These are phyloP conservation scores for Syncephalastrum monosporum DNA, from an alignment of 371 early-diverging fungal genomes.

Conservation along the genomic window DNA sequence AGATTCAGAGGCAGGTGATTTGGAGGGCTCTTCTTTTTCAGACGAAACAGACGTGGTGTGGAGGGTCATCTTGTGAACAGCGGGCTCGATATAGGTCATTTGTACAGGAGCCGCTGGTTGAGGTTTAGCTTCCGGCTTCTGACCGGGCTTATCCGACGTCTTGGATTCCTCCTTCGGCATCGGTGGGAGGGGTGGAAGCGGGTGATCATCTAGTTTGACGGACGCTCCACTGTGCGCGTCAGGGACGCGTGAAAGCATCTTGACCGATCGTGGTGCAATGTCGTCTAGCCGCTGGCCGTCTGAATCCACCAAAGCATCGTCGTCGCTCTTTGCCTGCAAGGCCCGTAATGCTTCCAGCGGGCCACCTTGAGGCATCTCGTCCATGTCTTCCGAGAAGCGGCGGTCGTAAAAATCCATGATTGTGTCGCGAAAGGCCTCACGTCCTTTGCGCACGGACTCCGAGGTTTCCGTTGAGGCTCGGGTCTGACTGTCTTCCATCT, in stretches of 20 bases:
- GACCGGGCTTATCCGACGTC: background rate
- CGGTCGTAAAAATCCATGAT: constrained; percentile 45
- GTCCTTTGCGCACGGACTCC: constrained; percentile 7
- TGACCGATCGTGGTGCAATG: constrained; percentile 27
- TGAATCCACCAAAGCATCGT: background rate
- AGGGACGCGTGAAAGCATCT: constrained; percentile 26
- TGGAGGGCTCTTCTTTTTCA: background rate
- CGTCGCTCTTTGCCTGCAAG: background rate
- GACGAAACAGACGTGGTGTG: constrained; percentile 5
- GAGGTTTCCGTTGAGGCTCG: constrained; percentile 3
- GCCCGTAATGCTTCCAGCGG: too few species aligned
- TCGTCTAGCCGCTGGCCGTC: constrained; percentile 14
- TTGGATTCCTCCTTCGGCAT: background rate
- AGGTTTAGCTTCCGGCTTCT: background rate
- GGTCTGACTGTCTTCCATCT: constrained; percentile 14
- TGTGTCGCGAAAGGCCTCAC: constrained; percentile 27
- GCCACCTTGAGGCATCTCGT: background rate
- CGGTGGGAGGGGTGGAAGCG: background rate
- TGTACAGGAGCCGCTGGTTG: constrained; percentile 21
- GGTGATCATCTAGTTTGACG: background rate
- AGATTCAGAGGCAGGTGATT: too few species aligned
- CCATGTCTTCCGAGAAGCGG: constrained; percentile 17
- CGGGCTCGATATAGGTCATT: constrained; percentile 39
- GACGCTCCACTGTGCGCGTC: constrained; percentile 7
- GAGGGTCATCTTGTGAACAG: constrained; percentile 27